phyloP scores from a whole-genome alignment of 2,329 filamentous ascomycete species.

The Colletotrichum sp. region DNA sequence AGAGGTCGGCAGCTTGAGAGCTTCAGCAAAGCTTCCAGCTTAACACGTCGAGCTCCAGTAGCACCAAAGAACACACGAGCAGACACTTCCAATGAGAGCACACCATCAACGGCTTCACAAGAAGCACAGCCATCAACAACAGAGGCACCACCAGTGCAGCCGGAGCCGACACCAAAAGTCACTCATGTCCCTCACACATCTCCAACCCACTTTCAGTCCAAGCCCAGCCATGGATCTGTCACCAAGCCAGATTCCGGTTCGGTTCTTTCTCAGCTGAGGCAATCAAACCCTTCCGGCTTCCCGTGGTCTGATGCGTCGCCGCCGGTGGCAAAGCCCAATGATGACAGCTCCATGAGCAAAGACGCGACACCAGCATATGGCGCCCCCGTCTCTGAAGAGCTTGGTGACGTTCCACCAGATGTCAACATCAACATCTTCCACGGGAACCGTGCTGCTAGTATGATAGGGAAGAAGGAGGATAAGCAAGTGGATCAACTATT shows the following conservation, averaged over 20 bases:
- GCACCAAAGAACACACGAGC: background rate
- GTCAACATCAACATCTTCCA: conserved; percentile 55
- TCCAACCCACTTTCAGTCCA: background rate
- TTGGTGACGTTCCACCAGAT: conserved; percentile 40
- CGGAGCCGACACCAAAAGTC: background rate
- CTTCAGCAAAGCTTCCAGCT: conserved; percentile 51
- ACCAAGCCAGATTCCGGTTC: conserved; percentile 6
- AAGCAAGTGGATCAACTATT: background rate
- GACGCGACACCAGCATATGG: background rate
- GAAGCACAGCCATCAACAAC: background rate
- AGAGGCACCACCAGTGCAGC: background rate
- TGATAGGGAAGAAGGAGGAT: conserved; percentile 32
- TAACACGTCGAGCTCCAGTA: conserved; percentile 27
- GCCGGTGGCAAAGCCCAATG: background rate
- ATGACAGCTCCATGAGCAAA: background rate
- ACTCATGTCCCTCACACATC: conserved; percentile 14
- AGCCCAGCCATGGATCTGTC: background rate
- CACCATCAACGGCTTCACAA: background rate
- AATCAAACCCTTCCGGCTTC: background rate
- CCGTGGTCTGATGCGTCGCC: conserved; percentile 15
- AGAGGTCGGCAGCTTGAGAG: conserved; percentile 58
- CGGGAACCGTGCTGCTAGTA: conserved; percentile 47
- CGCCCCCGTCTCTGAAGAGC: conserved; percentile 18
- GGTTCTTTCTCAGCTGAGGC: conserved; percentile 13
- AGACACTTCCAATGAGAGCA: background rate